A percentile compares a stretch with the other conserved stretches of the same genome.
These are phyloP conservation scores for Bacterosira constricta DNA, from an alignment of 108 stramenopile species.

Conservation along the genomic window DNA sequence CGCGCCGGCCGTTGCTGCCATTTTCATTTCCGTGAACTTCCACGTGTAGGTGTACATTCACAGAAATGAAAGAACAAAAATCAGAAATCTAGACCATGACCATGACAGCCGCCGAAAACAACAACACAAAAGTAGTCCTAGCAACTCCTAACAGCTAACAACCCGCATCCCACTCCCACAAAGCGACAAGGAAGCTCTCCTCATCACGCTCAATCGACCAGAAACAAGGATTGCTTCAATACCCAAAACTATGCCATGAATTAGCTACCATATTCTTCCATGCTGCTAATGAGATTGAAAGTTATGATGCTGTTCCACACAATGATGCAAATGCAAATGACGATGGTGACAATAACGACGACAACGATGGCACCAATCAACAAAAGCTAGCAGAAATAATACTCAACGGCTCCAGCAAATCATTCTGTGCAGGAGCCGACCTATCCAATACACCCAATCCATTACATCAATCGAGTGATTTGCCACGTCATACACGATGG, in stretches of 20 bases:
- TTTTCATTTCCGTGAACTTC: too few species aligned
- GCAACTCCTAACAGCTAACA: too few species aligned
- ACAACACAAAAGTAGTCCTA: conserved; percentile 13
- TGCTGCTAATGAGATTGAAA: conserved; percentile 25
- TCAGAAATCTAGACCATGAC: too few species aligned
- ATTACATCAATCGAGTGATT: conserved; percentile 45
- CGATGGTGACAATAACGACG: not conserved
- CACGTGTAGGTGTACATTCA: too few species aligned
- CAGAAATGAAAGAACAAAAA: too few species aligned
- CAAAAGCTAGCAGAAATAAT: conserved; percentile 32
- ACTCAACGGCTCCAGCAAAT: conserved; percentile 41
- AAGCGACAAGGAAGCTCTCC: conserved; percentile 29
- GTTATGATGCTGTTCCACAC: conserved; percentile 1
- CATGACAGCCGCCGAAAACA: not conserved
- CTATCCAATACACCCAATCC: conserved; percentile 53
- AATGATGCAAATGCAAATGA: too few species aligned
- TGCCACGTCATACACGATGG: conserved; percentile 21
- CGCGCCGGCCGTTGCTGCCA: too few species aligned
- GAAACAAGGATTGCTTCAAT: conserved; percentile 54
- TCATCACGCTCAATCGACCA: conserved; percentile 49
- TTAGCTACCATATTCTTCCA: conserved; percentile 29
- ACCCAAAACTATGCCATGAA: conserved; percentile 25
- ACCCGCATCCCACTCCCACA: too few species aligned
- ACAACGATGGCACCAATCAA: not conserved
- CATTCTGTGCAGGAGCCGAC: conserved; percentile 59